phyloP scores from a whole-genome alignment of 148 eudicot genomes.

The Vaccinium macrocarpon region DNA sequence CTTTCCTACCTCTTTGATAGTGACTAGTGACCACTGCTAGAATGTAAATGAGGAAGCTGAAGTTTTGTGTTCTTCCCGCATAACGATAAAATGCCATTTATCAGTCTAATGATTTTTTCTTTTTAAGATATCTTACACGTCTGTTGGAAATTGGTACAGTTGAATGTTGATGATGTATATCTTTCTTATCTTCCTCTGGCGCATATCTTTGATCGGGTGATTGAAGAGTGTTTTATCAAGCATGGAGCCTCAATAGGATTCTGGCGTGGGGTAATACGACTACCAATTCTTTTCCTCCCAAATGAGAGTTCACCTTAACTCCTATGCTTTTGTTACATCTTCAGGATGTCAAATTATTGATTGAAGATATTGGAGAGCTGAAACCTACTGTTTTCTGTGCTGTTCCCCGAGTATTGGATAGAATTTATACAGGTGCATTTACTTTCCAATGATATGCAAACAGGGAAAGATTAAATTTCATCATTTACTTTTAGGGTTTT shows the following conservation, averaged over 20 bases:
- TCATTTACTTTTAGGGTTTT: neutral
- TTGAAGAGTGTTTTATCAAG: conserved; percentile 80
- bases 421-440: conserved; percentile 72
- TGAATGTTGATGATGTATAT: conserved; percentile 65
- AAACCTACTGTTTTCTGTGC: conserved; percentile 92
- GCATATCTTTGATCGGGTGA: conserved; percentile 94
- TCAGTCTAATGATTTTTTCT: neutral
- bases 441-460: neutral
- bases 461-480: neutral
- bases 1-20: neutral
- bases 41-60: neutral
- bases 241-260: conserved; percentile 91
- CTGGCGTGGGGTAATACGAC: conserved; percentile 91
- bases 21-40: neutral
- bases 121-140: neutral
- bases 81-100: neutral
- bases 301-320: conserved; percentile 5
- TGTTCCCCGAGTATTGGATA: conserved; percentile 96
- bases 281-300: neutral
- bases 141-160: conserved; percentile 40
- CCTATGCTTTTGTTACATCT: conserved; percentile 21
- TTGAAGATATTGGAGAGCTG: conserved; percentile 80
- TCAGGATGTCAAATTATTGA: conserved; percentile 84
- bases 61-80: neutral
- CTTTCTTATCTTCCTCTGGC: conserved; percentile 96